Conservation (phyloP, 23 red algal genomes). For the Gracilariopsis chorda region DNA sequence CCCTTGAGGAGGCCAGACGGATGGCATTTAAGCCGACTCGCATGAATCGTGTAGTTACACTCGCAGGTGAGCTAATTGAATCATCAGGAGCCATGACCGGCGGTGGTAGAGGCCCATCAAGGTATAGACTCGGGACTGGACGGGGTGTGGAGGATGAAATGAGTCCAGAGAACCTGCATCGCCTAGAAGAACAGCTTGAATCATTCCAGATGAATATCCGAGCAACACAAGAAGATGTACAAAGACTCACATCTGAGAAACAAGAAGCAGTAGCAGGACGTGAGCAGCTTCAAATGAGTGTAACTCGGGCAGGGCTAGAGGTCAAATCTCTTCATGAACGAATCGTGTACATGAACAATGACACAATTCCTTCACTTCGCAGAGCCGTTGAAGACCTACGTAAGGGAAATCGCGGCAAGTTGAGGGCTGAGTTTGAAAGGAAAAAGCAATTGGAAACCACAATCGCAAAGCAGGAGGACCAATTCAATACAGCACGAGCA, state of each 20-base stretch:
- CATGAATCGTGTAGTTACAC: slow-evolving; percentile 86
- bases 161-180: neutral
- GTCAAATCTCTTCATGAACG: slow-evolving; percentile 10
- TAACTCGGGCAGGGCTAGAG: slow-evolving; percentile 15
- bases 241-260: neutral
- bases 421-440: neutral
- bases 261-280: neutral
- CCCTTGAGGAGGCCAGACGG: slow-evolving; percentile 83
- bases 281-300: slow-evolving; percentile 16
- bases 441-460: slow-evolving; percentile 10
- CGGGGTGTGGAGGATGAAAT: slow-evolving; percentile 3
- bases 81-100: slow-evolving; percentile 92
- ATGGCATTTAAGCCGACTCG: slow-evolving; percentile 93
- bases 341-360: slow-evolving; percentile 17
- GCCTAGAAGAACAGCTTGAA: slow-evolving; percentile 7
- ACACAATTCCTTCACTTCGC: slow-evolving; percentile 36
- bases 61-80: slow-evolving; percentile 92
- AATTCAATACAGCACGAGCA: slow-evolving; percentile 7
- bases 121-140: slow-evolving; percentile 43
- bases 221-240: neutral
- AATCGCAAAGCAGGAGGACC: slow-evolving; percentile 5
- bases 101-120: slow-evolving; percentile 69
- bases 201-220: neutral
- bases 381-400: slow-evolving; percentile 1
- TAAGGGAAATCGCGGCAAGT: neutral